Base-by-base conservation (phyloP, 2,329 filamentous ascomycete species). In the Aureobasidium sp. region DNA sequence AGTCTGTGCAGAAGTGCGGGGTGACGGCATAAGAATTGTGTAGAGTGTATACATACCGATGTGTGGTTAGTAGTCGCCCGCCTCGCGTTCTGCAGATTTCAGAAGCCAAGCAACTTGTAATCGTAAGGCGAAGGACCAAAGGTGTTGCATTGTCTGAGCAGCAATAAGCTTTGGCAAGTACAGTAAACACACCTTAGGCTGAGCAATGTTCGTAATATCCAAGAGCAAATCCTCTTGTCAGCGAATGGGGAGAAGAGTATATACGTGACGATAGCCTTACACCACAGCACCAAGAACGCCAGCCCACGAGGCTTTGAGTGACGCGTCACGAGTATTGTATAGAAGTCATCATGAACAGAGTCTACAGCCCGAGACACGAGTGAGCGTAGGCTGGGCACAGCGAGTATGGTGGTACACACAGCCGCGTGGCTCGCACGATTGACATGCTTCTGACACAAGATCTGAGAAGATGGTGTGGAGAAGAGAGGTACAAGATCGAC, bases 401-500 rank as follows among this genome's bases (percentile, higher is more conserved):
- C 39, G 52, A 27, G 15, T 8, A 39, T 2, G 11, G 34, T n/a
- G 37, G 12, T 47, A 20, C 29, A 37, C 55, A 58, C 55, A 58
- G 55, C 41, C 55, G 55, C 55, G 55, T 58, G 55, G 55, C 55
- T 34, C 11, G 55, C 12, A 41, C 37, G 52, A 44, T 56, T 56
- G 52, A 44, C 52, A 34, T n/a, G 31, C 14, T 47, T 57, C 53
- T 57, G 37, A 58, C 42, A 47, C 55, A 45, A 44, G 55, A 58
- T 47, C 31, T 47, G 29, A 58, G 6, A 45, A 37, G 29, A 58
- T 36, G 55, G 41, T 58, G 51, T 55, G 52, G 17, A 34, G 52
- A 14, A 37, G 27, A 44, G 11, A 45, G 9, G 17, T 36, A 47
- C n/a, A 47, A 47, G 55, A 58, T 58, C 55, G 31, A 34, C 20